Evolutionary conservation across 257 asterid species (phyloP).

Genomic region (Solanum verrucosum): DNA sequence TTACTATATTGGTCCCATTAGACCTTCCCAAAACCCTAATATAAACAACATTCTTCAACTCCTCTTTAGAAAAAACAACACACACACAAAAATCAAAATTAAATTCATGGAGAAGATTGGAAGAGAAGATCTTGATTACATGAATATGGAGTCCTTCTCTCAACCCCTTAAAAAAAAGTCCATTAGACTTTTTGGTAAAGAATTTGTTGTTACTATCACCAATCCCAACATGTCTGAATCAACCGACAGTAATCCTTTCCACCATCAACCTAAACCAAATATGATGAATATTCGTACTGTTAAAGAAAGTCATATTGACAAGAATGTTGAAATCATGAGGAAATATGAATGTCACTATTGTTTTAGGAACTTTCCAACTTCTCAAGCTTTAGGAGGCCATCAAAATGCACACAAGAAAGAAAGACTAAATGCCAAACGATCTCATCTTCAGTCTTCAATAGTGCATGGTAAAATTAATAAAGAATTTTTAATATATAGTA

Average conservation of each 20-base stretch:
- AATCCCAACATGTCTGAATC: background rate
- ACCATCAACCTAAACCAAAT: background rate
- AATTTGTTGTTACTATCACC: conserved; percentile 7
- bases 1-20: background rate
- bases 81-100: no score
- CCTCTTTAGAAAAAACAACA: background rate
- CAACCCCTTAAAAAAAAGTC: conserved; percentile 31
- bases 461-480: conserved; percentile 15
- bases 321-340: conserved; percentile 5
- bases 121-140: conserved; percentile 63
- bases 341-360: conserved; percentile 86
- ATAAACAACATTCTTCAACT: background rate
- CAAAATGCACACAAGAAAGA: conserved; percentile 95
- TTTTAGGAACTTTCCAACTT: conserved; percentile 72
- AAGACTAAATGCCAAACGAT: conserved; percentile 69
- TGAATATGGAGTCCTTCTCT: conserved; percentile 78
- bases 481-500: no score
- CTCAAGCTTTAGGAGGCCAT: conserved; percentile 95
- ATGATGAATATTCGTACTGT: background rate
- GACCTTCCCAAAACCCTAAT: background rate
- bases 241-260: background rate
- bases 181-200: conserved; percentile 76
- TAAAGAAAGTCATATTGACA: background rate
- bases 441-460: conserved; percentile 55
- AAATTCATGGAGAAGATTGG: conserved; percentile 46